These are phyloP conservation scores for Fomes fomentarius DNA, from an alignment of 1,284 basidiomycete species.

Conservation along the genomic window DNA sequence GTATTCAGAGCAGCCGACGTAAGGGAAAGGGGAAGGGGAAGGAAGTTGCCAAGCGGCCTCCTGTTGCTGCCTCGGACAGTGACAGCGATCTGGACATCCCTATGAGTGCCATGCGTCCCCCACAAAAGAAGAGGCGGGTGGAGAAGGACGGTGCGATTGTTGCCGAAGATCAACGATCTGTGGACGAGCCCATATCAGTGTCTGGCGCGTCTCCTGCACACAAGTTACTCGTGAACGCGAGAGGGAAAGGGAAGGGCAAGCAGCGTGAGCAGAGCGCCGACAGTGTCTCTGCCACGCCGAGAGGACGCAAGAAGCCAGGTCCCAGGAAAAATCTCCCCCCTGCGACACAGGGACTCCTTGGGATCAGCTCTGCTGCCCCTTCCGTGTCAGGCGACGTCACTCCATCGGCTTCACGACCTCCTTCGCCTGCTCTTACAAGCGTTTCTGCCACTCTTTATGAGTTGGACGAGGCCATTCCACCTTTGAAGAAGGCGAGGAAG, in stretches of 20 bases:
- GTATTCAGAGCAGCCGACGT: constrained; percentile 42
- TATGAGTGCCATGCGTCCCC: constrained; percentile 38
- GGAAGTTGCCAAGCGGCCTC: constrained; percentile 49
- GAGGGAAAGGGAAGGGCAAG: constrained; percentile 48
- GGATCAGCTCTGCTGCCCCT: constrained; percentile 54
- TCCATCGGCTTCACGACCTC: constrained; percentile 53
- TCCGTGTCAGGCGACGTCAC: constrained; percentile 48
- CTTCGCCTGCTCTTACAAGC: constrained; percentile 60
- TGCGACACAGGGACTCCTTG: constrained; percentile 52
- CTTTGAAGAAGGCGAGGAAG: constrained; percentile 73
- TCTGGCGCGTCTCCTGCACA: constrained; percentile 27
- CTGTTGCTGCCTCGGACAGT: constrained; percentile 52
- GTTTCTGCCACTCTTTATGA: constrained; percentile 68
- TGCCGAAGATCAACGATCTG: constrained; percentile 45
- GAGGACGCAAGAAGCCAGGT: constrained; percentile 42
- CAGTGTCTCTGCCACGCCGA: constrained; percentile 43
- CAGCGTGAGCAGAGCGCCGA: constrained; percentile 48
- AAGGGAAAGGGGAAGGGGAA: constrained; percentile 47
- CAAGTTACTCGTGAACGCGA: constrained; percentile 32
- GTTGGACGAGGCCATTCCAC: constrained; percentile 67
- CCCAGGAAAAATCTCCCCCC: constrained; percentile 46
- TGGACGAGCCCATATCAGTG: constrained; percentile 35
- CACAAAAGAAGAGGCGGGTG: constrained; percentile 55
- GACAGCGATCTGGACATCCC: constrained; percentile 55
- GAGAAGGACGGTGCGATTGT: constrained; percentile 39